Conservation (phyloP, 1,284 basidiomycete species). For the Leccinum cinnamomeum region DNA sequence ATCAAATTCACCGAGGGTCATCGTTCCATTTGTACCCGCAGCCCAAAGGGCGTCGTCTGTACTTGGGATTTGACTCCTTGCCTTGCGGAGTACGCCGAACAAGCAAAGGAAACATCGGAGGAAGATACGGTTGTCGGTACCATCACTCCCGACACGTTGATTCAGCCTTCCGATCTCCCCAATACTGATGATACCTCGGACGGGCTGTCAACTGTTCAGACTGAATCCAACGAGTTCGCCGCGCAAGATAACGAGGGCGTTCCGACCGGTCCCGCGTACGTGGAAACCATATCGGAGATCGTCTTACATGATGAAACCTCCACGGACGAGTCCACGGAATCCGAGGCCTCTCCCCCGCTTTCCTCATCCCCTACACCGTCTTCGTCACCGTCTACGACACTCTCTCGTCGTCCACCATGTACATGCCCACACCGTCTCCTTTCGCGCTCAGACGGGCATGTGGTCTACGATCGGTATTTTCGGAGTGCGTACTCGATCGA, state of each 20-base stretch:
- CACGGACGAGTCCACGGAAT: background rate
- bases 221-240: background rate
- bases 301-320: background rate
- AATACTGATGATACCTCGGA: background rate
- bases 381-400: background rate
- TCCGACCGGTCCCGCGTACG: background rate
- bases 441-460: conserved; percentile 16
- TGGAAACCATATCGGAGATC: background rate
- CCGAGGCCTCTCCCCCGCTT: background rate
- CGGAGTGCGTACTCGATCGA: conserved; percentile 18
- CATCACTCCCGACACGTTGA: background rate
- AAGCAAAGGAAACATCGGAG: background rate
- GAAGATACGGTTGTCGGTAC: background rate
- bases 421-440: conserved; percentile 16
- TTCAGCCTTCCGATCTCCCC: background rate
- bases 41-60: conserved; percentile 16
- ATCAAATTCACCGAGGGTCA: conserved; percentile 17
- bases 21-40: conserved; percentile 17
- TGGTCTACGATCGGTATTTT: conserved; percentile 23
- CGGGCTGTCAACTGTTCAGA: background rate
- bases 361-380: background rate
- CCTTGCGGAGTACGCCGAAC: conserved; percentile 11
- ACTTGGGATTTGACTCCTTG: conserved; percentile 23
- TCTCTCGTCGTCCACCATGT: background rate
- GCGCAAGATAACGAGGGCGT: background rate